A percentile compares a stretch with the other conserved stretches of the same genome.
Evolutionary conservation across 495 filamentous ascomycete genomes (phyloP).

Genomic region (Staphylotrichum longicolle): DNA sequence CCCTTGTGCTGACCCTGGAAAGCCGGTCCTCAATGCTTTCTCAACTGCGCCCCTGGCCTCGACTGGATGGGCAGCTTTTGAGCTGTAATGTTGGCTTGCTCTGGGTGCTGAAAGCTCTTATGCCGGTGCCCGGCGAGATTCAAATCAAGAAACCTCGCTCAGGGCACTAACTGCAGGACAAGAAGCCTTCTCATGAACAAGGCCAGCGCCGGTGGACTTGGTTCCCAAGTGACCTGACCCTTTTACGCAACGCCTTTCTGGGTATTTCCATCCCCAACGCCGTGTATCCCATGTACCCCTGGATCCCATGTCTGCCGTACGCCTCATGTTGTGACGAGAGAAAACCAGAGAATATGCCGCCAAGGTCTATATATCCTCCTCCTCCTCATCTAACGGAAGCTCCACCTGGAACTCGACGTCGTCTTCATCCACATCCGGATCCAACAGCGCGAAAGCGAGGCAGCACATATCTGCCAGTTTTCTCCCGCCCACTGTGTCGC

Average conservation of each 20-base stretch:
- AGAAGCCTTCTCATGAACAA: too few relatives aligned
- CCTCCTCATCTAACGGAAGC: slow-evolving; percentile 60
- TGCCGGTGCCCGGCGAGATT: too few relatives aligned
- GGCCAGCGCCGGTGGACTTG: too few relatives aligned
- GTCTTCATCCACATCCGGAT: slow-evolving; percentile 47
- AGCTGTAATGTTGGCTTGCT: too few relatives aligned
- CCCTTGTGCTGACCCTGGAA: too few relatives aligned
- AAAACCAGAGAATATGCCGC: neutral
- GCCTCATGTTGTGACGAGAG: neutral
- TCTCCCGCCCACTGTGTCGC: slow-evolving; percentile 41
- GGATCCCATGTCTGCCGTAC: neutral
- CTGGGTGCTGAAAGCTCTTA: too few relatives aligned
- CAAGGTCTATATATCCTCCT: slow-evolving; percentile 3
- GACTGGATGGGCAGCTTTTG: too few relatives aligned
- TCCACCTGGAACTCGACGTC: slow-evolving; percentile 63
- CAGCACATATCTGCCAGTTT: slow-evolving; percentile 54
- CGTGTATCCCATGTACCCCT: neutral
- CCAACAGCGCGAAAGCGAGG: slow-evolving; percentile 67
- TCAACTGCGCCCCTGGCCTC: too few relatives aligned
- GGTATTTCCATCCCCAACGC: slow-evolving; percentile 15
- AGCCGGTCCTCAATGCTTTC: too few relatives aligned
- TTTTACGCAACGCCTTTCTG: neutral
- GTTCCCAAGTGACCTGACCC: too few relatives aligned
- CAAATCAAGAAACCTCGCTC: too few relatives aligned
- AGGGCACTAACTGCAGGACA: too few relatives aligned